Base-by-base conservation (phyloP, 2,329 filamentous ascomycete genomes). In the Cercospora zeae-maydis region DNA sequence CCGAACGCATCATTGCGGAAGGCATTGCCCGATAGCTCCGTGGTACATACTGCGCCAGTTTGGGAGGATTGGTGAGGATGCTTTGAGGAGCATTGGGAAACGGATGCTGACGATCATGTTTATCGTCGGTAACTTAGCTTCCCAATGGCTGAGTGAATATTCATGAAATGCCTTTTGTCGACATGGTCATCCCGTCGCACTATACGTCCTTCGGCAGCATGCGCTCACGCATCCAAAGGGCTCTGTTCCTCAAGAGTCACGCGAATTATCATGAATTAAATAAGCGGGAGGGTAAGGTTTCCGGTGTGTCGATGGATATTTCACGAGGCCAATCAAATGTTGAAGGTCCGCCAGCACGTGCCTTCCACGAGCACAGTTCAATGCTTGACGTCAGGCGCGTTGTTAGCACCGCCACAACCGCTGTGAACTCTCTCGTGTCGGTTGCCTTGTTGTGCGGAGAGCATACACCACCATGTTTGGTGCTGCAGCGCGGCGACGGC, bases 241-340 rank as follows among this genome's bases (percentile, higher is more conserved):
- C n/a, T 27, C 24, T 6, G 3, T 27, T 27, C 6, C 24, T 27
- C 24, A 27, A 27, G 6, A 27, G 13, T 27, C 45, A 49, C 6
- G 10, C 45, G 21, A 19, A 11, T 9, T 49, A 2, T 14, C 19
- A n/a, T 19, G n/a, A n/a, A n/a, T 39, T 11, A 14, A 24, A 45
- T 9, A 16, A 24, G 42, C 21, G 27, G 7, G 9, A 1, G 1
- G 21, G 42, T 14, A 49, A 49, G 42, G 42, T 49, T 30, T 49
- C 21, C 24, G 8, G 42, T 53, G 8, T 34, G 49, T 14, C 49
- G 31, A 53, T 53, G 30, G 3, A 53, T 7, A 34, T 53, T 53
- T 53, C 13, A 53, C 49, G 30, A 53, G n/a, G 16, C 27, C 49
- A 31, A 53, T 53, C 49, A 53, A 53, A 53, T 53, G 16, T 53